These are phyloP conservation scores for Diaporthe sp. DNA, from an alignment of 2,329 filamentous ascomycete species.

Conservation along the genomic window DNA sequence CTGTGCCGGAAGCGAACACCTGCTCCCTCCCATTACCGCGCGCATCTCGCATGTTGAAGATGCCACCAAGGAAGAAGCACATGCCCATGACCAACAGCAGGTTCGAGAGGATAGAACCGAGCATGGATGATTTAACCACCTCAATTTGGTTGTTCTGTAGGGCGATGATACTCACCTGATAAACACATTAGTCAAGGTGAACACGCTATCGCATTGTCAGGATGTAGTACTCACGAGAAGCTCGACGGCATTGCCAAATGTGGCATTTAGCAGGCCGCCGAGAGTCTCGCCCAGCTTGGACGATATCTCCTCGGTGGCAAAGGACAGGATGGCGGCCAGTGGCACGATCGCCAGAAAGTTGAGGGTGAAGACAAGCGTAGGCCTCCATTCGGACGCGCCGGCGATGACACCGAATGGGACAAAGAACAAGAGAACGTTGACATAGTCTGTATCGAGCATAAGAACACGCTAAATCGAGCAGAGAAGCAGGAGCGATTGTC, in stretches of 20 bases:
- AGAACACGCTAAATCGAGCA: conserved; percentile 23
- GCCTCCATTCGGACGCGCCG: conserved; percentile 69
- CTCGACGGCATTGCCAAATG: too few relatives aligned
- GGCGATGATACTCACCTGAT: conserved; percentile 89
- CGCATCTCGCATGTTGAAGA: conserved; percentile 67
- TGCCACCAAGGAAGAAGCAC: conserved; percentile 79
- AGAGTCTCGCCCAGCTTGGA: too few relatives aligned
- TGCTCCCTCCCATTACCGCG: conserved; percentile 74
- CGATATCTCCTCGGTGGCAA: too few relatives aligned
- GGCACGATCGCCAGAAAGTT: too few relatives aligned
- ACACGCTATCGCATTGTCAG: conserved; percentile 33
- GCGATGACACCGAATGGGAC: conserved; percentile 79
- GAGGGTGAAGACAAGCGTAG: too few relatives aligned
- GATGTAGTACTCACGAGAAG: conserved; percentile 68
- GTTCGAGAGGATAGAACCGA: too few relatives aligned
- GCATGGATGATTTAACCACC: too few relatives aligned
- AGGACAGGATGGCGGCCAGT: too few relatives aligned
- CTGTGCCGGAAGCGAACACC: conserved; percentile 78
- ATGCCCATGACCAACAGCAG: too few relatives aligned
- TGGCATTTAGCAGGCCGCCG: too few relatives aligned
- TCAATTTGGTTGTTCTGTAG: conserved; percentile 81
- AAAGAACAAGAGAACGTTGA: conserved; percentile 78
- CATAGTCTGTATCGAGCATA: conserved; percentile 55
- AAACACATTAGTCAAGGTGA: neutral
- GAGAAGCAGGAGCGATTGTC: neutral